Conservation (phyloP, 148 eudicot species). For the Pouteria glomerata region DNA sequence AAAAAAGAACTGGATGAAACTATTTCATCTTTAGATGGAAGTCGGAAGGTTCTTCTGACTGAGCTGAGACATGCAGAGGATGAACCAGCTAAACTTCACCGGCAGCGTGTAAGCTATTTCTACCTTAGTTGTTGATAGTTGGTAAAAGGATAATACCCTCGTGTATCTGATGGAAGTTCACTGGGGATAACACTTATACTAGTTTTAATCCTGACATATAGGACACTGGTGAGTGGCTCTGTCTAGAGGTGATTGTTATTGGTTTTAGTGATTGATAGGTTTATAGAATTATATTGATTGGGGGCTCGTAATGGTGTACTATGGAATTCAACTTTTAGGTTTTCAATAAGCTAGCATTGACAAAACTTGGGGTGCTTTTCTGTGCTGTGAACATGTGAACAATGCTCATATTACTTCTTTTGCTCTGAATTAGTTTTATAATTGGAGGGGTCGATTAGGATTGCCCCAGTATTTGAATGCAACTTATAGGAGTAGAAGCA, state of each 20-base stretch:
- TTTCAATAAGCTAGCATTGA: not conserved
- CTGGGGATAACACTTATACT: not conserved
- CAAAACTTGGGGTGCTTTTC: not conserved
- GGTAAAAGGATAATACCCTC: not conserved
- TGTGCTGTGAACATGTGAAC: not conserved
- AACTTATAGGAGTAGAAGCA: not conserved
- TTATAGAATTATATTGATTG: not conserved
- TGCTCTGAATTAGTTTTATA: not conserved
- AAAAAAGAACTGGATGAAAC: conserved; percentile 47
- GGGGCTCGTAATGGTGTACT: not conserved
- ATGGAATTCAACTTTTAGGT: not conserved
- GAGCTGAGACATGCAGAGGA: conserved; percentile 53
- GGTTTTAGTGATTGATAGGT: not conserved
- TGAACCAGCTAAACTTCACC: conserved; percentile 65
- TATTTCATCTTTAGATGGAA: conserved; percentile 36
- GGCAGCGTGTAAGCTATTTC: conserved; percentile 58
- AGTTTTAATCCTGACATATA: not conserved
- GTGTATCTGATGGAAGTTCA: not conserved
- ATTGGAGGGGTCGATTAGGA: not conserved
- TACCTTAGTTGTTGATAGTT: not conserved
- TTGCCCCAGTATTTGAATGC: not conserved
- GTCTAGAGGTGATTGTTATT: not conserved
- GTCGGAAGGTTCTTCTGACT: conserved; percentile 42
- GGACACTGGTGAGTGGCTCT: not conserved
- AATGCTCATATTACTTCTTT: not conserved